Evolutionary conservation across 2,329 filamentous ascomycete genomes (phyloP).

Genomic region (Pseudocercospora macadamiae): DNA sequence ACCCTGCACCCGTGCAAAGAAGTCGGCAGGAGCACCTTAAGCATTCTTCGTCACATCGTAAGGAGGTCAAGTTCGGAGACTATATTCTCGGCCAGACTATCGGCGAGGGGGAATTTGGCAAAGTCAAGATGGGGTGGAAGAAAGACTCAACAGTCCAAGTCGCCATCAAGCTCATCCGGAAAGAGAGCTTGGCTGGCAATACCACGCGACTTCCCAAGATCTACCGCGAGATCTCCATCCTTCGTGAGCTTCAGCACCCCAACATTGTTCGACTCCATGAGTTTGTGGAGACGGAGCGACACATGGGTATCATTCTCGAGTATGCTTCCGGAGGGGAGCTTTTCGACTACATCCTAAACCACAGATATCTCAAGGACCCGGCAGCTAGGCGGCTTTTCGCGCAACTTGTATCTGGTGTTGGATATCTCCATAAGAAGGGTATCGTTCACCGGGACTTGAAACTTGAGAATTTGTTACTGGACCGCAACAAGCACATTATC

Average conservation of each 20-base stretch:
- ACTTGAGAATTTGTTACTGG: slow-evolving; percentile 90
- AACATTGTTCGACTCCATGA: slow-evolving; percentile 97
- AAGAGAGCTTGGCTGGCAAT: slow-evolving; percentile 86
- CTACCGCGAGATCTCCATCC: slow-evolving; percentile 91
- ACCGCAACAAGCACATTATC: slow-evolving; percentile 97
- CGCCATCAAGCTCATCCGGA: slow-evolving; percentile 95
- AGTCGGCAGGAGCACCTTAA: slow-evolving; percentile 63
- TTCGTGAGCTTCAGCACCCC: slow-evolving; percentile 84
- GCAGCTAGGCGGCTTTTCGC: slow-evolving; percentile 89
- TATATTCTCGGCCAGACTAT: slow-evolving; percentile 96
- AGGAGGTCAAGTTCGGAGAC: slow-evolving; percentile 88
- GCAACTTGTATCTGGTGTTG: slow-evolving; percentile 92
- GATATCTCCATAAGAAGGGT: slow-evolving; percentile 96
- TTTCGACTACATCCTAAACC: slow-evolving; percentile 97
- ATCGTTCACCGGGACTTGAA: slow-evolving; percentile 98
- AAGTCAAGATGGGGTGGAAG: slow-evolving; percentile 98
- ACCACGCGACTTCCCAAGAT: slow-evolving; percentile 92
- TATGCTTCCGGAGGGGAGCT: slow-evolving; percentile 97
- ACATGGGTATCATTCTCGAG: slow-evolving; percentile 97
- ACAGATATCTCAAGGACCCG: slow-evolving; percentile 93
- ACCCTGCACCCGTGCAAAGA: slow-evolving; percentile 37
- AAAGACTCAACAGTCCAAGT: slow-evolving; percentile 89
- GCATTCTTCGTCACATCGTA: slow-evolving; percentile 53
- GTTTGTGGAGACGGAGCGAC: slow-evolving; percentile 96
- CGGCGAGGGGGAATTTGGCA: slow-evolving; percentile 97